These are phyloP conservation scores for Neofusicoccum umdonicola DNA, from an alignment of 2,329 filamentous ascomycete genomes.

Conservation along the genomic window DNA sequence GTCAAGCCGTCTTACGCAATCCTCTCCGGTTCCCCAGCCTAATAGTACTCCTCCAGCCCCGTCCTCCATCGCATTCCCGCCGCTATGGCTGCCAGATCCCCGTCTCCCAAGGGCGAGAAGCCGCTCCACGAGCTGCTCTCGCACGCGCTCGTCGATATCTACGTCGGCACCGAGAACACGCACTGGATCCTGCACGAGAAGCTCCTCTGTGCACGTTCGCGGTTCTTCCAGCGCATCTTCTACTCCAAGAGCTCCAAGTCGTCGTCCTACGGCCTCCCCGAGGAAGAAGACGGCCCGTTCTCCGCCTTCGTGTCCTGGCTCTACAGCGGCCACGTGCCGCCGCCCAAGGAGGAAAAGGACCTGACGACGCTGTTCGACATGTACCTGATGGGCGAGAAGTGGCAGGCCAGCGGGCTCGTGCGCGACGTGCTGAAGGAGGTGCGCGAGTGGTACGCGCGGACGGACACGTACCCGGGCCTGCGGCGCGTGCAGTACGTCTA, in stretches of 20 bases:
- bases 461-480: constrained; percentile 52
- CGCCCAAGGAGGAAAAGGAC: constrained; percentile 50
- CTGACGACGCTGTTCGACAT: constrained; percentile 52
- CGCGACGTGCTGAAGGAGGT: constrained; percentile 51
- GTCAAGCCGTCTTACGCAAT: background rate
- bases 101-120: background rate
- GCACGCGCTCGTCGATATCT: constrained; percentile 55
- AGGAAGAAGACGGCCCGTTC: constrained; percentile 53
- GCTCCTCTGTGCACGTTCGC: constrained; percentile 54
- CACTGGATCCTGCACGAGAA: constrained; percentile 58
- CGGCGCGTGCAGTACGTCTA: constrained; percentile 55
- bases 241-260: constrained; percentile 34
- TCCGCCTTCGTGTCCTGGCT: constrained; percentile 55
- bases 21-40: background rate
- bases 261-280: constrained; percentile 47
- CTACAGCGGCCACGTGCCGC: constrained; percentile 48
- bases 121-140: constrained; percentile 49
- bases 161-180: constrained; percentile 54
- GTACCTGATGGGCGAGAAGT: constrained; percentile 55
- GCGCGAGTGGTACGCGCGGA: constrained; percentile 52
- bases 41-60: background rate
- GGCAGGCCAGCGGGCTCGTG: constrained; percentile 48
- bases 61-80: background rate
- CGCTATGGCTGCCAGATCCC: constrained; percentile 3
- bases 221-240: constrained; percentile 55